These are phyloP conservation scores for Gryganskiella cystojenkinii DNA, from an alignment of 192 early-diverging fungal species.

Conservation along the genomic window DNA sequence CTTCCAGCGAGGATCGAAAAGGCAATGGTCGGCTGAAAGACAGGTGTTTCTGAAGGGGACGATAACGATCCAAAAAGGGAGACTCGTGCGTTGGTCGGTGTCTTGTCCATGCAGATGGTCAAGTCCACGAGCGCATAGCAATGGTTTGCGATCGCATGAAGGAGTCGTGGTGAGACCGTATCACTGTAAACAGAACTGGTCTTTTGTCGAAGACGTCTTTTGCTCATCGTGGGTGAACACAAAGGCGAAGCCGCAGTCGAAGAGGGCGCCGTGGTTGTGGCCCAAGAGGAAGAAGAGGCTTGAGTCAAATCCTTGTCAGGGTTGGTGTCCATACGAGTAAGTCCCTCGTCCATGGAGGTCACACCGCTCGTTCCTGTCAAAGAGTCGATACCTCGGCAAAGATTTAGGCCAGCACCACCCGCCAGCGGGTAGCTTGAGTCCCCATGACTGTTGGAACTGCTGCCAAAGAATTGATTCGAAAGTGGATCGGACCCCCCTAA, in stretches of 20 bases:
- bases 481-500: constrained; percentile 1
- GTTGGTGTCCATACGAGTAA: too few species aligned
- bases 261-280: not conserved
- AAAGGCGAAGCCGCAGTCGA: constrained; percentile 4
- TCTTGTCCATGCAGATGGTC: constrained; percentile 45
- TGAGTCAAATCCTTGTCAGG: too few species aligned
- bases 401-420: constrained; percentile 19
- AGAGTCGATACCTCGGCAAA: constrained; percentile 34
- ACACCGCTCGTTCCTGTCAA: constrained; percentile 4
- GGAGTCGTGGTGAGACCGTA: constrained; percentile 41
- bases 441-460: constrained; percentile 10
- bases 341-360: constrained; percentile 15
- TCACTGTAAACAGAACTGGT: constrained; percentile 45
- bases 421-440: not conserved
- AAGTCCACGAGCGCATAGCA: constrained; percentile 48
- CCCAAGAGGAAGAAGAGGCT: not conserved
- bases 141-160: constrained; percentile 38
- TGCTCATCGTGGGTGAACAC: constrained; percentile 4
- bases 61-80: not conserved
- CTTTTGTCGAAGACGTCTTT: constrained; percentile 42
- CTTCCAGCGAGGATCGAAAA: constrained; percentile 43
- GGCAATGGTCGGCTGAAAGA: constrained; percentile 27
- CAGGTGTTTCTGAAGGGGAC: not conserved
- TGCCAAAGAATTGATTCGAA: constrained; percentile 42
- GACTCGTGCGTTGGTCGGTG: not conserved